Percentiles rank a stretch among this genome's conserved stretches.
These are phyloP conservation scores for Drechmeria coniospora DNA, from an alignment of 2,329 filamentous ascomycete genomes.

Conservation along the genomic window DNA sequence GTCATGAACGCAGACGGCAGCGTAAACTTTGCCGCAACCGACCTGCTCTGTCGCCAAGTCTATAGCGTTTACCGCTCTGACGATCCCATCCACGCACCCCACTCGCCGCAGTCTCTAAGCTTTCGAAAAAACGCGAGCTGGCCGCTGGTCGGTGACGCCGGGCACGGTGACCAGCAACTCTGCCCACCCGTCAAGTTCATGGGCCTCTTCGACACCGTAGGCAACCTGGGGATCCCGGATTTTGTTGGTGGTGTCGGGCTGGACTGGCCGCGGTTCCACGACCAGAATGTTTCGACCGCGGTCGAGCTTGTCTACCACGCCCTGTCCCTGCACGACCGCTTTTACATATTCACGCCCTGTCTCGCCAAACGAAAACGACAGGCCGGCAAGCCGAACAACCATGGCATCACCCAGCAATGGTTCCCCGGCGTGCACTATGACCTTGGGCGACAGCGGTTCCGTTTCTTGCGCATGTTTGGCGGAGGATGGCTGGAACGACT, in stretches of 20 bases:
- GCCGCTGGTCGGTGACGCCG: background rate
- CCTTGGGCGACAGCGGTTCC: background rate
- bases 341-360: background rate
- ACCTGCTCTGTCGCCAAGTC: constrained; percentile 4
- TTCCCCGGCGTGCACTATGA: background rate
- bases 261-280: background rate
- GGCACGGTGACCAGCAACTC: background rate
- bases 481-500: background rate
- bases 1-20: constrained; percentile 2
- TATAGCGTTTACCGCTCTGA: constrained; percentile 10
- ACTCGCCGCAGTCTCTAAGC: constrained; percentile 4
- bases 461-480: background rate
- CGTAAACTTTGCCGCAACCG: constrained; percentile 3
- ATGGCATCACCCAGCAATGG: background rate
- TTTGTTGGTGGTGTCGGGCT: background rate
- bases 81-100: constrained; percentile 6
- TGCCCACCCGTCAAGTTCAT: background rate
- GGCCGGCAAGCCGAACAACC: background rate
- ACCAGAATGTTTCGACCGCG: background rate
- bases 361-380: background rate
- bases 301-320: background rate
- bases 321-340: background rate
- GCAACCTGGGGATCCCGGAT: background rate
- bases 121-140: constrained; percentile 5
- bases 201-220: background rate